Evolutionary conservation across 148 eudicot genomes (phyloP), one percentile per base, ranked within the genome.

Genomic region (Nepenthes mirabilis): DNA sequence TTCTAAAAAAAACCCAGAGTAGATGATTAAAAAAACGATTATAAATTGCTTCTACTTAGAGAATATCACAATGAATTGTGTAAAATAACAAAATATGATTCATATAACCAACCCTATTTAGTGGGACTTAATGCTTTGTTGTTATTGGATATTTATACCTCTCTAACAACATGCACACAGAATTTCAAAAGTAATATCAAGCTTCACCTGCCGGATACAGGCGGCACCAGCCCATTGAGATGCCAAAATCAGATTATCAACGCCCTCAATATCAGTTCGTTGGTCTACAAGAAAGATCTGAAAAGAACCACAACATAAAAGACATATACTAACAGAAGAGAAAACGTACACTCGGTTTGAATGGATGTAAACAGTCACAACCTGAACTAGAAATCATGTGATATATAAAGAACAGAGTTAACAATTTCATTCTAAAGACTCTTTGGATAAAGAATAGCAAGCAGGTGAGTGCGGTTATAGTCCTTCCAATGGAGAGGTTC

Each of bases 231-330:
- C 83, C 78, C 75, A 77, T 33, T 62, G 65, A 50, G 91, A 86
- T 67, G 96, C 85, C 50, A 75, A 75, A 74, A 93, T 88, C 68
- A 83, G 77, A 61, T 76, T 74, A 76, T 86, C 81, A 51, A 79
- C 57, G 54, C 80, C 81, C 70, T 84, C 88, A 58, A 57, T 74
- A 59, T 80, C 79, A 37, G 70, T 74, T 50, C 79, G 82, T 66
- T 67, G 61, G 65, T 74, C 88, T 71, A 59, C 64, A 11, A 64
- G 56, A 57, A 72, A 68, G 58, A 83, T 75, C 91, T 90, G 67
- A 57, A 9, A 40, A 34, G 32, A 40, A 56, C 11, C 52, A 6
- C 45, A 40, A 52, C 43, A 47, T 14, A 11, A 33, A 33, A 56
- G 58, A 55, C 23, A 10, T 35, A 14, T 23, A 34, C 34, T 12